A percentile compares a stretch with the other conserved stretches of the same genome.
Conservation (phyloP, 2,329 filamentous ascomycete genomes). For the Bipolaris oryzae region DNA sequence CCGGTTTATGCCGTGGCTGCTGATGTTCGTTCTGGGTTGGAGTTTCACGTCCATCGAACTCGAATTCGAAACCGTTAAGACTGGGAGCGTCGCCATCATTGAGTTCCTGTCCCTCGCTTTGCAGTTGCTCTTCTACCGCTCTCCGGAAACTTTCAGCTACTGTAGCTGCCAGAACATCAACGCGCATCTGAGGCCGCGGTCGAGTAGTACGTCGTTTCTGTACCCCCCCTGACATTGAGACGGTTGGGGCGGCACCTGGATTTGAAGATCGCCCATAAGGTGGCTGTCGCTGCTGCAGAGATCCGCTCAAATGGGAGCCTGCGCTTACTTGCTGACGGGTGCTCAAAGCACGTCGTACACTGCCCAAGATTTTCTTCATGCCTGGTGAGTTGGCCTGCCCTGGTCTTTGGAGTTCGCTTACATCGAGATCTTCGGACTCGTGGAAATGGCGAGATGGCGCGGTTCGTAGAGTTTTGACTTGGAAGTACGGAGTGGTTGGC, state of each 20-base stretch:
- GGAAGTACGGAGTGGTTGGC: slow-evolving; percentile 80
- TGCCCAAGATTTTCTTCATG: slow-evolving; percentile 85
- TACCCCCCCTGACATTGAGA: slow-evolving; percentile 35
- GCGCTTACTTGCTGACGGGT: slow-evolving; percentile 53
- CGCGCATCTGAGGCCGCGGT: slow-evolving; percentile 61
- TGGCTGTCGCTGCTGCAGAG: slow-evolving; percentile 29
- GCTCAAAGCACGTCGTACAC: slow-evolving; percentile 81
- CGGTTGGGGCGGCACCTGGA: slow-evolving; percentile 31
- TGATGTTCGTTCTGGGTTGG: slow-evolving; percentile 15
- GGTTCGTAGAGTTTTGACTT: slow-evolving; percentile 51
- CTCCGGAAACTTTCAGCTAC: slow-evolving; percentile 79
- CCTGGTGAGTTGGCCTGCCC: slow-evolving; percentile 59
- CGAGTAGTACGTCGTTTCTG: slow-evolving; percentile 42
- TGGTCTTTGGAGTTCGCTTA: slow-evolving; percentile 29
- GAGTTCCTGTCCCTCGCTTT: slow-evolving; percentile 37
- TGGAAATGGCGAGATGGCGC: slow-evolving; percentile 42
- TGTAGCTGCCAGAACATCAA: slow-evolving; percentile 82
- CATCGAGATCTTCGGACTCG: slow-evolving; percentile 35
- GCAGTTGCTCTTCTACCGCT: slow-evolving; percentile 69
- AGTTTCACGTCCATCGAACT: slow-evolving; percentile 37
- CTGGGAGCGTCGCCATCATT: slow-evolving; percentile 25
- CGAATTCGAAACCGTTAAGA: slow-evolving; percentile 45
- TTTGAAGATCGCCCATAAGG: slow-evolving; percentile 39
- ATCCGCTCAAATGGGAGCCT: slow-evolving; percentile 30
- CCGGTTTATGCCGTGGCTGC: slow-evolving; percentile 21